Evolutionary conservation across 2,329 filamentous ascomycete species (phyloP).

Genomic region (Colletotrichum tamarilloi): DNA sequence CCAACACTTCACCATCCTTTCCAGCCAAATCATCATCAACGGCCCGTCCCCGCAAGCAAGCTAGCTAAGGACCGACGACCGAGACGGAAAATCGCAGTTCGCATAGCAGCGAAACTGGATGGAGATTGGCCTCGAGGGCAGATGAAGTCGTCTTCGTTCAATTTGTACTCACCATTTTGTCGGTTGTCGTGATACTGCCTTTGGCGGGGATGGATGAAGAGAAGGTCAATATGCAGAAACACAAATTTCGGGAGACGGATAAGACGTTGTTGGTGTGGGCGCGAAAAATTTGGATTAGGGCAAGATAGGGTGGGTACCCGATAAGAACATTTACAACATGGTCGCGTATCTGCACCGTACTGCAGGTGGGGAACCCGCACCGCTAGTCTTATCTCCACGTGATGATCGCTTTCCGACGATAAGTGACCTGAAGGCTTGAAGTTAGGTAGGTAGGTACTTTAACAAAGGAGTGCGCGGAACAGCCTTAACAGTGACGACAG

Average conservation of each 20-base stretch:
- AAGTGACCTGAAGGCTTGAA: too few species aligned
- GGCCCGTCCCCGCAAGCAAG: slow-evolving; percentile 58
- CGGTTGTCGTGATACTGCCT: slow-evolving; percentile 33
- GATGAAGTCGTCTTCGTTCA: slow-evolving; percentile 9
- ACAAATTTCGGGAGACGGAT: neutral
- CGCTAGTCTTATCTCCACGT: slow-evolving; percentile 15
- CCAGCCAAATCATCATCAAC: slow-evolving; percentile 78
- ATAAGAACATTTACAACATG: neutral
- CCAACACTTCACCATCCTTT: slow-evolving; percentile 50
- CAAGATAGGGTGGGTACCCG: neutral
- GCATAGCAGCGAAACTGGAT: slow-evolving; percentile 35
- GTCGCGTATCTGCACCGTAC: neutral
- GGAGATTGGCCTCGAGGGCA: slow-evolving; percentile 17
- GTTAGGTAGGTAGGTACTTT: too few species aligned
- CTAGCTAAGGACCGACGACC: slow-evolving; percentile 48
- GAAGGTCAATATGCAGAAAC: neutral
- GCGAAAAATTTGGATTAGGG: slow-evolving; percentile 27
- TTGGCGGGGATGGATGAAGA: slow-evolving; percentile 17
- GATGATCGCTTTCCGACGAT: neutral
- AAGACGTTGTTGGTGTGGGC: slow-evolving; percentile 3
- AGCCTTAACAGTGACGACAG: neutral
- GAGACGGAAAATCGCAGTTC: slow-evolving; percentile 45
- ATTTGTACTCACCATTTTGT: slow-evolving; percentile 34
- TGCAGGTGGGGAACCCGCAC: too few species aligned
- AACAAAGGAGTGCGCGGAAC: too few species aligned